Base-by-base conservation (phyloP, 1,139 yeast species). In the Torulaspora pretoriensis region DNA sequence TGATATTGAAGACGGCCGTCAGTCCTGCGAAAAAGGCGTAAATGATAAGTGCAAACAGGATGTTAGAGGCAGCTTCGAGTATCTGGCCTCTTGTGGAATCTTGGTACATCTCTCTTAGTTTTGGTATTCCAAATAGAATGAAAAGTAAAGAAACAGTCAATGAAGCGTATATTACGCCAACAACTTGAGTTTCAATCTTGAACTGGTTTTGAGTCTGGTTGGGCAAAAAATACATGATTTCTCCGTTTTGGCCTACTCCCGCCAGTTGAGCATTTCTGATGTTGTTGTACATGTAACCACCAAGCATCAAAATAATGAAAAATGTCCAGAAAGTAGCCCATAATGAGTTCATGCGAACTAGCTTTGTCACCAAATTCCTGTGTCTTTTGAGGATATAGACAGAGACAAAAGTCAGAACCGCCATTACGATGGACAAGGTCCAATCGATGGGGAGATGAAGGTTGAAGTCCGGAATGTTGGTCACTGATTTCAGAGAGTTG, bases 231-330 rank as follows among this genome's bases (percentile, higher is more conserved):
- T 87, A 89, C 35, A 76, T 74, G 2, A 76, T 72, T 2, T 67
- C 67, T 24, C 90, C 92, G 40, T 75, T 68, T 7, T 71, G 72
- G 43, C 72, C 74, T 38, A 75, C 75, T 48, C 79, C 81, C 29
- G 83, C 72, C 59, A 81, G 84, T 14, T 88, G 95, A 7, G 82
- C 75, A 35, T 77, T 77, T 63, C 97, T 80, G 52, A 92, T 92
- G 56, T 80, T 78, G 64, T 88, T 89, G 75, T 80, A 92, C 98
- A 92, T 92, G 68, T 89, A 86, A 12, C 98, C 98, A 9, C 94
- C 74, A 42, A 79, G 81, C 71, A 90, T 86, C 57, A 89, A 69
- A 51, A 90, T 71, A 23, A 87, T 75, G 35, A 84, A 70, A 17
- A 86, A 69, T 7, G 56, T 55, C 3, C 86, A 73, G 12, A 74